phyloP scores from a whole-genome alignment of 108 stramenopile species.

The Nitzschia palea region DNA sequence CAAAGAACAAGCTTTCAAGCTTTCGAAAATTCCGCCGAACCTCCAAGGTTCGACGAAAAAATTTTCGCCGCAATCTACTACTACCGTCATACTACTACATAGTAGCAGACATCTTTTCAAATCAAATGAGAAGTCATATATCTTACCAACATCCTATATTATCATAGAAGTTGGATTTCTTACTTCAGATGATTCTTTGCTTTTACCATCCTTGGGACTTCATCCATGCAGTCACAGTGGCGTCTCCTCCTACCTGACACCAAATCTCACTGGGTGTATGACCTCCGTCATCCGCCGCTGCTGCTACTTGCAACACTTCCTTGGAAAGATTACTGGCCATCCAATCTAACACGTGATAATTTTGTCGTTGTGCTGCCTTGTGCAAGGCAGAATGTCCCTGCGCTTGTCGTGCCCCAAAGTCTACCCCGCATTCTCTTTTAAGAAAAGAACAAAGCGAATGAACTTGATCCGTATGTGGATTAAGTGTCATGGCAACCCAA shows the following conservation, averaged over 20 bases:
- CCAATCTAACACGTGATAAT: slow-evolving; percentile 69
- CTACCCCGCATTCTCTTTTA: slow-evolving; percentile 32
- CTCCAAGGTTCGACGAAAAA: too few species aligned
- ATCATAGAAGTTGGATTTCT: too few species aligned
- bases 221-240: slow-evolving; percentile 65
- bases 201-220: slow-evolving; percentile 12
- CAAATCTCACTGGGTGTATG: slow-evolving; percentile 79
- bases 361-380: slow-evolving; percentile 75
- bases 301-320: slow-evolving; percentile 21
- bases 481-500: slow-evolving; percentile 75
- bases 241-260: slow-evolving; percentile 61
- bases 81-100: too few species aligned
- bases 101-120: too few species aligned
- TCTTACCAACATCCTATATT: too few species aligned
- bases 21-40: too few species aligned
- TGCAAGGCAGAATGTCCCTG: slow-evolving; percentile 82
- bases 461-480: slow-evolving; percentile 32
- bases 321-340: slow-evolving; percentile 41
- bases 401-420: slow-evolving; percentile 52
- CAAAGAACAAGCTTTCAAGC: too few species aligned
- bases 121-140: too few species aligned
- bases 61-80: too few species aligned
- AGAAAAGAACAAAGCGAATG: slow-evolving; percentile 54
- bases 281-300: slow-evolving; percentile 57
- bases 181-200: too few species aligned